These are phyloP conservation scores for Leishmania aethiopica DNA, from an alignment of 208 protist genomes.

Conservation along the genomic window DNA sequence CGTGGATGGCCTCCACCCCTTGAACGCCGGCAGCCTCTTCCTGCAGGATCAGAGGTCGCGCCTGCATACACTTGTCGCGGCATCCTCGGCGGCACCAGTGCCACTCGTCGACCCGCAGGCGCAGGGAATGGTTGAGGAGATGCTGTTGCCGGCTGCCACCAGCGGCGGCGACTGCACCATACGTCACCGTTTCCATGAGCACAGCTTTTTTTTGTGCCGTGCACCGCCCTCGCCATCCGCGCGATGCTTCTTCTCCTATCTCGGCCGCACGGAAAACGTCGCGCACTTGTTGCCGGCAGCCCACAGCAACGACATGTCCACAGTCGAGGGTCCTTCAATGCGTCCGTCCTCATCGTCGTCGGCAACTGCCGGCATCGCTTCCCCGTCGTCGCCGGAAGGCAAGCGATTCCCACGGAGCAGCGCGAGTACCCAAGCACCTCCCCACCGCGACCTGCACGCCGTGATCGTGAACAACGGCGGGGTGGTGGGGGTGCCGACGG, in stretches of 20 bases:
- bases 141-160: slow-evolving; percentile 22
- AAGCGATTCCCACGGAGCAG: background rate
- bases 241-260: slow-evolving; percentile 63
- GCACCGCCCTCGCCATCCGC: slow-evolving; percentile 62
- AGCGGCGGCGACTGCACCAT: slow-evolving; percentile 27
- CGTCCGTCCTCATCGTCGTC: background rate
- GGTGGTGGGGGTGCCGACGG: slow-evolving; percentile 94
- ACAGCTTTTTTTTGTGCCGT: slow-evolving; percentile 63
- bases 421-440: background rate
- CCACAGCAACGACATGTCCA: background rate
- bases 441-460: slow-evolving; percentile 57
- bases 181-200: slow-evolving; percentile 46
- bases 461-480: slow-evolving; percentile 95
- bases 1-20: slow-evolving; percentile 93
- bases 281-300: slow-evolving; percentile 4
- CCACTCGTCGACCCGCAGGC: background rate
- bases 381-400: background rate
- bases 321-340: no score
- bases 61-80: background rate
- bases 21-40: slow-evolving; percentile 89
- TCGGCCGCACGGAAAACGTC: slow-evolving; percentile 28
- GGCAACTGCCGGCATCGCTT: background rate
- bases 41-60: slow-evolving; percentile 63
- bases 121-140: background rate
- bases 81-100: background rate